Percentiles rank a stretch among this genome's conserved stretches.
Evolutionary conservation across 495 filamentous ascomycete species (phyloP).

Genomic region (Aspergillus olivimuriae): DNA sequence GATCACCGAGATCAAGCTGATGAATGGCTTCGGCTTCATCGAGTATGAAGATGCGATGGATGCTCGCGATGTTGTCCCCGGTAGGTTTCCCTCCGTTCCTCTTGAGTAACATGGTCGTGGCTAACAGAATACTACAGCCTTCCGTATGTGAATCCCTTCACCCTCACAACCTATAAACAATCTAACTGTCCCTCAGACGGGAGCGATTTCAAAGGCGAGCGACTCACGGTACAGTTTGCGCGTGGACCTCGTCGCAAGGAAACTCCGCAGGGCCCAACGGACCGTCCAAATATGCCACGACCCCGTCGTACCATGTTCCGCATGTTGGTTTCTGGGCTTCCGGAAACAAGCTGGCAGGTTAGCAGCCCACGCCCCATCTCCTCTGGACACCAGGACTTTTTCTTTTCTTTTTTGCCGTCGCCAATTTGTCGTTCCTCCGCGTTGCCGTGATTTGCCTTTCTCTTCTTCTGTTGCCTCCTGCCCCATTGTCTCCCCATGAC

Average conservation of each 20-base stretch:
- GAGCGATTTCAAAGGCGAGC: slow-evolving; percentile 95
- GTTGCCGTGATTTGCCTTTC: no score
- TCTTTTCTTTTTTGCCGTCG: slow-evolving; percentile 8
- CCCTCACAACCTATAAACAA: slow-evolving; percentile 2
- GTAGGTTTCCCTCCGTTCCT: slow-evolving; percentile 45
- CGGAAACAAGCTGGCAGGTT: slow-evolving; percentile 99
- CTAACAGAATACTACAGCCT: no score
- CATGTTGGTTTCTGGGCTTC: slow-evolving; percentile 96
- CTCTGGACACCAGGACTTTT: slow-evolving; percentile 26
- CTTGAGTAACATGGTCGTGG: neutral
- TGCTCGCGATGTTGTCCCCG: slow-evolving; percentile 93
- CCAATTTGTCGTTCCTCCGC: no score
- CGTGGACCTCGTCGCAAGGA: slow-evolving; percentile 88
- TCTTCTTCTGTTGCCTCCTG: slow-evolving; percentile 18
- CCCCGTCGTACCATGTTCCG: slow-evolving; percentile 90
- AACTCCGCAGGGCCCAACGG: slow-evolving; percentile 55
- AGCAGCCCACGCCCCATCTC: slow-evolving; percentile 63
- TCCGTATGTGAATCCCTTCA: slow-evolving; percentile 11
- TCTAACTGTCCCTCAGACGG: slow-evolving; percentile 59
- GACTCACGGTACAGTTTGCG: slow-evolving; percentile 95
- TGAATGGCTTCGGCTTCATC: slow-evolving; percentile 99
- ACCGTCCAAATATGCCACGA: slow-evolving; percentile 73
- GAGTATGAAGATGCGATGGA: slow-evolving; percentile 98
- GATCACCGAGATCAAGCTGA: slow-evolving; percentile 98
- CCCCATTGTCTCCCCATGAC: no score